Percentiles rank a stretch among this genome's conserved stretches.
These are phyloP conservation scores for Tilletia walkeri DNA, from an alignment of 1,284 basidiomycete species.

Conservation along the genomic window DNA sequence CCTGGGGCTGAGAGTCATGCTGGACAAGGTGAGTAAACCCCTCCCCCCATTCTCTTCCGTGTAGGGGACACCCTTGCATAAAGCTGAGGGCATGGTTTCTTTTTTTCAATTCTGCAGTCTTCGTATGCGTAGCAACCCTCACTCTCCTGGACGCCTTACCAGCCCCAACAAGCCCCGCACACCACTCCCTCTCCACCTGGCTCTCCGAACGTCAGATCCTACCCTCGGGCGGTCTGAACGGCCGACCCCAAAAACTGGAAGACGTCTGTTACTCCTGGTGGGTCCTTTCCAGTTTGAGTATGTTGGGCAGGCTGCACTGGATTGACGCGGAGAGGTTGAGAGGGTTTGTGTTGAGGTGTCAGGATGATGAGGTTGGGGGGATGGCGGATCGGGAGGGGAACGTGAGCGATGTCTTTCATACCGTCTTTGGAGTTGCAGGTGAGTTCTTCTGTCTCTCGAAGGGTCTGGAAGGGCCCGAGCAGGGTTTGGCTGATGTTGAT, in stretches of 20 bases:
- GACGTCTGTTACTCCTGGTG: slow-evolving; percentile 98
- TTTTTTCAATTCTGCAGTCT: slow-evolving; percentile 70
- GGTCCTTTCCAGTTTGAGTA: slow-evolving; percentile 85
- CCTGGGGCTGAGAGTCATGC: slow-evolving; percentile 89
- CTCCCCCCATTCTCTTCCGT: too few species aligned
- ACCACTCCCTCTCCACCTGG: slow-evolving; percentile 81
- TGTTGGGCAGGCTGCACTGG: slow-evolving; percentile 80
- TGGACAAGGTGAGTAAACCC: slow-evolving; percentile 69
- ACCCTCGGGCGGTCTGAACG: slow-evolving; percentile 89
- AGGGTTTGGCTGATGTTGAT: too few species aligned
- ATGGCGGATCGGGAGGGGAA: slow-evolving; percentile 92
- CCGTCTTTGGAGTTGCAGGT: slow-evolving; percentile 88
- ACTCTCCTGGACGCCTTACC: slow-evolving; percentile 77
- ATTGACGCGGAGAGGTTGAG: slow-evolving; percentile 80
- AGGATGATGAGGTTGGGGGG: slow-evolving; percentile 87
- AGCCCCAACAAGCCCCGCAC: slow-evolving; percentile 55
- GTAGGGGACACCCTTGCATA: too few species aligned
- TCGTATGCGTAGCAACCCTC: slow-evolving; percentile 80
- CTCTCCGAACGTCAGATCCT: slow-evolving; percentile 80
- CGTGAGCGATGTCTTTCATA: slow-evolving; percentile 95
- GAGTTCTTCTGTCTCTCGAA: slow-evolving; percentile 39
- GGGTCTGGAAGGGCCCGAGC: too few species aligned
- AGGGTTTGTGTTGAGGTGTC: slow-evolving; percentile 81
- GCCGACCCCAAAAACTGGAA: slow-evolving; percentile 94
- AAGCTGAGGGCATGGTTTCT: too few species aligned